phyloP scores from a whole-genome alignment of 352 stramenopile genomes.

The Phytopythium montanum region DNA sequence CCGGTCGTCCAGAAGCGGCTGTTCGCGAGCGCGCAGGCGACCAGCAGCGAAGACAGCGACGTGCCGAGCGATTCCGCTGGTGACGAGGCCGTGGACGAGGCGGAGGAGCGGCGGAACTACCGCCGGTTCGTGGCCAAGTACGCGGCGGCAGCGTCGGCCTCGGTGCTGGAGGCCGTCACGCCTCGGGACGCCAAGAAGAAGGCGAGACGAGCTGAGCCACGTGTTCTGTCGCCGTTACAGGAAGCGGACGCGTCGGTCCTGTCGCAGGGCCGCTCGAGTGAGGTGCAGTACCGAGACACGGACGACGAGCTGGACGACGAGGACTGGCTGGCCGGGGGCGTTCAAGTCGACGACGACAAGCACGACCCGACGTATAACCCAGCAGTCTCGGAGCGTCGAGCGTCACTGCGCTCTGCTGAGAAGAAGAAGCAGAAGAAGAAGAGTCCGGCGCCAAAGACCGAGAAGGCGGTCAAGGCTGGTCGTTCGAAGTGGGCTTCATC shows the following conservation, averaged over 20 bases:
- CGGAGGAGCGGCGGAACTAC: slow-evolving; percentile 5
- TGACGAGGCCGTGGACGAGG: neutral
- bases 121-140: slow-evolving; percentile 4
- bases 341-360: slow-evolving; percentile 1
- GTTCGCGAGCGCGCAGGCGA: slow-evolving; percentile 1
- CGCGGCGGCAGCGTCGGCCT: neutral
- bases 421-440: slow-evolving; percentile 7
- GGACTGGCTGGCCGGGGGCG: neutral
- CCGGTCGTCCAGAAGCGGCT: slow-evolving; percentile 7
- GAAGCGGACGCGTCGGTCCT: neutral
- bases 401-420: neutral
- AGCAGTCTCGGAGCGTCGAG: neutral
- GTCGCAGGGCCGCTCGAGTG: neutral
- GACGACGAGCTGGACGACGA: slow-evolving; percentile 1
- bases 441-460: neutral
- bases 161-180: slow-evolving; percentile 7
- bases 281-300: neutral
- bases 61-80: neutral
- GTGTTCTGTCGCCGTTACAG: neutral
- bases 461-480: neutral
- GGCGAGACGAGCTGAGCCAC: neutral
- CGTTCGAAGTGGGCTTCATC: neutral
- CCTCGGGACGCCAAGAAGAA: slow-evolving; percentile 14
- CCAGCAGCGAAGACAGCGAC: slow-evolving; percentile 5
- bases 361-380: slow-evolving; percentile 1